Evolutionary conservation across 2,329 filamentous ascomycete species (phyloP).

Genomic region (Penicillium sp.): DNA sequence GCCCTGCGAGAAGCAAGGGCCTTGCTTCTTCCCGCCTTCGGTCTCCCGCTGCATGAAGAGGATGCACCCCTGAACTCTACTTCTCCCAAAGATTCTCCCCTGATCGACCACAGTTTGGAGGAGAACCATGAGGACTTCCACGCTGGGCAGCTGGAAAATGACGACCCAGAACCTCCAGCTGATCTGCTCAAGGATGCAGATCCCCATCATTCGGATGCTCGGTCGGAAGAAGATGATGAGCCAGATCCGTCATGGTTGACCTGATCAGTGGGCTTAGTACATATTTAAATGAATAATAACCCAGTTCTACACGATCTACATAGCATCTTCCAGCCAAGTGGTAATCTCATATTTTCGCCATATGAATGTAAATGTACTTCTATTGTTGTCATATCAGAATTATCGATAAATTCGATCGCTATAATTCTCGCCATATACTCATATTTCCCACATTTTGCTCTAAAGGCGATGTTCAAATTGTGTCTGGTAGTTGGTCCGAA

Average conservation of each 20-base stretch:
- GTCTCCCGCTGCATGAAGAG: slow-evolving; percentile 24
- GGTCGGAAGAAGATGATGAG: slow-evolving; percentile 45
- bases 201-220: slow-evolving; percentile 21
- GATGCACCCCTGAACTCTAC: slow-evolving; percentile 11
- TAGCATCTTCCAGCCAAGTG: neutral
- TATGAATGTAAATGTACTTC: neutral
- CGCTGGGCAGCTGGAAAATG: slow-evolving; percentile 26
- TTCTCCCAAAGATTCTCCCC: slow-evolving; percentile 12
- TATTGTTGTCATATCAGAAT: neutral
- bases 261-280: slow-evolving; percentile 30
- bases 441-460: neutral
- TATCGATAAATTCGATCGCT: neutral
- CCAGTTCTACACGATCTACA: neutral
- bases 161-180: slow-evolving; percentile 38
- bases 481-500: neutral
- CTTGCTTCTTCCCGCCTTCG: slow-evolving; percentile 39
- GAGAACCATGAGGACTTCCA: slow-evolving; percentile 10
- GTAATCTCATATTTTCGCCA: neutral
- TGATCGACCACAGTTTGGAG: slow-evolving; percentile 1
- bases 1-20: slow-evolving; percentile 47
- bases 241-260: slow-evolving; percentile 46
- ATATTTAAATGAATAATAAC: neutral
- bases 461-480: neutral
- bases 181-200: slow-evolving; percentile 37
- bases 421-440: neutral